phyloP scores from a whole-genome alignment of 768 basidiomycete genomes.

The Leccinum obscurum region DNA sequence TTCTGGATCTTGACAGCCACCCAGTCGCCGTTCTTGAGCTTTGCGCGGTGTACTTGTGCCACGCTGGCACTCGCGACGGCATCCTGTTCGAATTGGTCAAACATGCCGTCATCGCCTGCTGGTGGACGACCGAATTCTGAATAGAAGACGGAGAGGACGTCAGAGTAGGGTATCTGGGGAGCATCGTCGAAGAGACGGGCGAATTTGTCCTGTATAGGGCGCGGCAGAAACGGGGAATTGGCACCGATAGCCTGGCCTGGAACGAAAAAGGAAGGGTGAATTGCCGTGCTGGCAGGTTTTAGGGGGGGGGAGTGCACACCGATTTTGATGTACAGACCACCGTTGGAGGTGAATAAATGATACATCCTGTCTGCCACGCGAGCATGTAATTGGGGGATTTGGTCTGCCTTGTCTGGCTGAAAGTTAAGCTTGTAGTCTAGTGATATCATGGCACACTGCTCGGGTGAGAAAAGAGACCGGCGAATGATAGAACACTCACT shows the following conservation, averaged over 20 bases:
- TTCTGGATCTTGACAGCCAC: constrained; percentile 96
- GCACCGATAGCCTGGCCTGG: constrained; percentile 77
- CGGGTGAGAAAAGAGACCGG: too few relatives aligned
- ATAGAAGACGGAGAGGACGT: constrained; percentile 41
- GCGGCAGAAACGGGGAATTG: constrained; percentile 83
- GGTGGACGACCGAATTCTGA: too few relatives aligned
- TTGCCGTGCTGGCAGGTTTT: not conserved
- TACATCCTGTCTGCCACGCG: constrained; percentile 80
- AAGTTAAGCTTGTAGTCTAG: constrained; percentile 91
- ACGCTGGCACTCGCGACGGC: constrained; percentile 89
- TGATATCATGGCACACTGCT: constrained; percentile 67
- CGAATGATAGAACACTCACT: constrained; percentile 33
- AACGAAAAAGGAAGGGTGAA: not conserved
- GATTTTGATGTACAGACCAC: constrained; percentile 85
- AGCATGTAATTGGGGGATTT: constrained; percentile 80
- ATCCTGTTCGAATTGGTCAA: constrained; percentile 71
- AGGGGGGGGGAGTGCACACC: constrained; percentile 38
- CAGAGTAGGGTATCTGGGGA: constrained; percentile 76
- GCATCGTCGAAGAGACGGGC: constrained; percentile 85
- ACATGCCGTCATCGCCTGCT: constrained; percentile 64
- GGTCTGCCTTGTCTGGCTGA: constrained; percentile 62
- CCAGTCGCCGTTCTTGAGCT: constrained; percentile 53
- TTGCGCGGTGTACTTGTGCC: constrained; percentile 88
- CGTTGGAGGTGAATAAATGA: constrained; percentile 76
- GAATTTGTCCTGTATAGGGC: constrained; percentile 81